A percentile compares a stretch with the other conserved stretches of the same genome.
Conservation (phyloP, 108 stramenopile genomes). For the Parietichytrium sp. region DNA sequence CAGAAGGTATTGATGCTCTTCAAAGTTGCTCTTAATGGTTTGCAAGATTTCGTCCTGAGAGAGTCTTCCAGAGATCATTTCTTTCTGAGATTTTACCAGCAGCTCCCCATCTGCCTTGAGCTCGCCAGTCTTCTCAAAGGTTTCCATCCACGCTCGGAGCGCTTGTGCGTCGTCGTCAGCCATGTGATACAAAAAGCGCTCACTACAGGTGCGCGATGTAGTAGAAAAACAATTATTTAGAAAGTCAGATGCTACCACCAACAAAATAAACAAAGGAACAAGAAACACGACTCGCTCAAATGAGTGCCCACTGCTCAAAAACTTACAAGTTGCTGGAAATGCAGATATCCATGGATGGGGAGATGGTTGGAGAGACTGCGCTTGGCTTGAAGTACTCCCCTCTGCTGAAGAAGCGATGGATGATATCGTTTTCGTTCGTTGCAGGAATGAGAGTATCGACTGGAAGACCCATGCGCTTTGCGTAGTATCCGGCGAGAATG, state of each 20-base stretch:
- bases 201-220: too few species aligned
- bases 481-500: slow-evolving; percentile 94
- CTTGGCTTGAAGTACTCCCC: slow-evolving; percentile 85
- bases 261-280: too few species aligned
- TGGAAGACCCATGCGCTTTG: slow-evolving; percentile 95
- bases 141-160: slow-evolving; percentile 81
- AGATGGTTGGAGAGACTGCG: slow-evolving; percentile 75
- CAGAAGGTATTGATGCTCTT: slow-evolving; percentile 81
- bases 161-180: slow-evolving; percentile 79
- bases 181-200: slow-evolving; percentile 89
- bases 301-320: too few species aligned
- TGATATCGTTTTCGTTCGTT: slow-evolving; percentile 98
- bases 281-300: too few species aligned
- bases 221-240: too few species aligned
- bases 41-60: slow-evolving; percentile 77
- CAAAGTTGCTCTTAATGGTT: slow-evolving; percentile 75
- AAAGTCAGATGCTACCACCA: too few species aligned
- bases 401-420: slow-evolving; percentile 90
- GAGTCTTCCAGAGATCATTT: slow-evolving; percentile 80
- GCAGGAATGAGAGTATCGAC: slow-evolving; percentile 88
- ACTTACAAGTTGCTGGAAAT: slow-evolving; percentile 97
- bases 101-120: slow-evolving; percentile 76
- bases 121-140: slow-evolving; percentile 84
- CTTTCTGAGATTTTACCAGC: slow-evolving; percentile 73
- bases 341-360: slow-evolving; percentile 97